Evolutionary conservation across 2,329 filamentous ascomycete genomes (phyloP), one percentile per base, ranked within the genome.

Genomic region (Cytospora leucostoma): DNA sequence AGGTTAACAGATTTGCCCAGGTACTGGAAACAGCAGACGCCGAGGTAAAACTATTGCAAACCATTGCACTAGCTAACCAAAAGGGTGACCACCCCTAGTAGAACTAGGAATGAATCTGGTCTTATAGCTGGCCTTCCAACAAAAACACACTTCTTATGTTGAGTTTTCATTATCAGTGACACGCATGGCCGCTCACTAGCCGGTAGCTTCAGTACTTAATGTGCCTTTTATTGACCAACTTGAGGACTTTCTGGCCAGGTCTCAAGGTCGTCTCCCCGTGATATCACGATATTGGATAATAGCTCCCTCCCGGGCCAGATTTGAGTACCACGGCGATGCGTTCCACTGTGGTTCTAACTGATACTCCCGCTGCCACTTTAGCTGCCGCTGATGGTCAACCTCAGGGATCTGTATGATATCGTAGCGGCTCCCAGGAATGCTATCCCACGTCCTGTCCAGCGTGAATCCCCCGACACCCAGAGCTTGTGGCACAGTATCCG

Each of bases 401-500:
- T 60, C 62, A 33, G 50, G 53, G 44, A 47, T 57, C 13, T 61
- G 44, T 32, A 44, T 55, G 13, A n/a, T 35, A 17, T 64, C 62
- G 19, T 64, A 34, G 13, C 47, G 38, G 15, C 57, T 50, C 8
- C 57, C 62, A 49, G 57, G 62, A 21, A 63, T 60, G 2, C 27
- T 7, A 27, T 60, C 51, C 62, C 62, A 64, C 4, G 1, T n/a
- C 12, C 57, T 17, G 19, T 64, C 62, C 7, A 64, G 52, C n/a
- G 56, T 60, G 51, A 60, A 63, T 6, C 62, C 62, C 34, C 56
- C 62, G 1, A 3, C 7, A 8, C 2, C 19, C 38, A 51, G 50
- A 5, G 51, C 52, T 13, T 32, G 56, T 3, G 56, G 62, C 15
- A 17, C 35, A 7, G 40, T 56, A 32, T 63, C 57, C 8, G 57